Evolutionary conservation across 441 rosid species (phyloP), one percentile per base, ranked within the genome.

Genomic region (Gossypium lobatum): DNA sequence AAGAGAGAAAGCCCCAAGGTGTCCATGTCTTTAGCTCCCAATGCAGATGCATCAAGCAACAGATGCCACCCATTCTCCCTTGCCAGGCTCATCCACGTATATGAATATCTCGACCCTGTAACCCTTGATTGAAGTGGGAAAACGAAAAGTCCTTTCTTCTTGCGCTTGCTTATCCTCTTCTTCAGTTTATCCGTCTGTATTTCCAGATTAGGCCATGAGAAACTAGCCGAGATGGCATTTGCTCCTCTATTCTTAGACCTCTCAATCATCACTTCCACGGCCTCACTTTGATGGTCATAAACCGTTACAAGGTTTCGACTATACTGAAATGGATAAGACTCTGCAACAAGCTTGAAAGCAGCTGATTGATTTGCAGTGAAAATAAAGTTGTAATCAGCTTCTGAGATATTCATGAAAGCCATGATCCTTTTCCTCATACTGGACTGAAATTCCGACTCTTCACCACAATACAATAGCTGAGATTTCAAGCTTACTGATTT

Each of bases 41-140:
- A 77, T 57, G 91, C 90, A 75, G 85, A 86, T 1, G 97, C 96
- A 65, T 94, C 97, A 45, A 94, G 88, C 84, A 94, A 66, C 7
- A 90, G 92, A 42, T 92, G 90, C 98, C 98, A 92, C 1, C 94
- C 91, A 73, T 88, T 87, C 81, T 91, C 96, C 45, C 75, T 85
- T 17, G 97, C 98, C 72, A 83, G 53, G 59, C 70, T 88, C 98
- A 95, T 88, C 98, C 98, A 95, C 11, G 74, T 67, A 69, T 90
- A 95, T 1, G 98, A 86, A 71, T 95, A 92, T 48, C 90, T 82
- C 3, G 85, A 78, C 57, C 98, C 98, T 3, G 91, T 89, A n/a
- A 87, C 80, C 10, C 88, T 81, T 28, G 97, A 91, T 39, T 92
- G 97, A 76, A 91, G 88, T 6, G 98, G 98, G 74, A 92, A 92